Conservation (phyloP, 192 early-diverging fungal species). For the Helicostylum pulchrum region DNA sequence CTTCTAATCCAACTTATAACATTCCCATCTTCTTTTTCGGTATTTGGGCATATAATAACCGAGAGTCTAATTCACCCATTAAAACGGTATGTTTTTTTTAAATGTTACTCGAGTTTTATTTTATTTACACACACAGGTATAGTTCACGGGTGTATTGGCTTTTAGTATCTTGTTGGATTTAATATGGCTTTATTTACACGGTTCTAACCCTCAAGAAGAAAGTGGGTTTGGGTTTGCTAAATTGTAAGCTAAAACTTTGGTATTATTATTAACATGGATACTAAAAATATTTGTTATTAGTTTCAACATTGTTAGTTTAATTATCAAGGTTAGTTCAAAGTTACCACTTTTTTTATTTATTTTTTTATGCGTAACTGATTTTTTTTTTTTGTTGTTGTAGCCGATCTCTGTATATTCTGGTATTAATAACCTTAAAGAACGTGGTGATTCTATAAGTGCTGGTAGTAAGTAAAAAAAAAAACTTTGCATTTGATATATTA, state of each 20-base stretch:
- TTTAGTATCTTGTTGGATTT: conserved; percentile 49
- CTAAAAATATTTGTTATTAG: conserved; percentile 26
- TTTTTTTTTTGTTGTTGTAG: too few species aligned
- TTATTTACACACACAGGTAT: neutral
- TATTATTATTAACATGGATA: neutral
- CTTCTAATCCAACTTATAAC: conserved; percentile 47
- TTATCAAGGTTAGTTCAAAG: conserved; percentile 37
- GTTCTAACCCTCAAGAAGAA: conserved; percentile 40
- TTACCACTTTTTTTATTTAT: too few species aligned
- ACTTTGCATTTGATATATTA: neutral
- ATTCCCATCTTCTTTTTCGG: conserved; percentile 53
- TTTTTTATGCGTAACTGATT: too few species aligned
- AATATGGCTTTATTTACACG: conserved; percentile 43
- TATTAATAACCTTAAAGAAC: conserved; percentile 42
- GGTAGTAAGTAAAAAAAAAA: conserved; percentile 20
- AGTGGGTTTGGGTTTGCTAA: conserved; percentile 37
- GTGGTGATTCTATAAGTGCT: conserved; percentile 43
- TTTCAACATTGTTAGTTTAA: conserved; percentile 37
- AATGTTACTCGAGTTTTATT: neutral
- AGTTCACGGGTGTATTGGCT: conserved; percentile 47
- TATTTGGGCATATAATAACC: conserved; percentile 48
- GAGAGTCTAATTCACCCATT: conserved; percentile 48
- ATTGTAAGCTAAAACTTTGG: conserved; percentile 17
- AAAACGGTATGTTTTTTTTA: conserved; percentile 37
- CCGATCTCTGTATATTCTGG: conserved; percentile 48